Conservation (phyloP, 495 filamentous ascomycete genomes). For the Penicillium bovifimosum region DNA sequence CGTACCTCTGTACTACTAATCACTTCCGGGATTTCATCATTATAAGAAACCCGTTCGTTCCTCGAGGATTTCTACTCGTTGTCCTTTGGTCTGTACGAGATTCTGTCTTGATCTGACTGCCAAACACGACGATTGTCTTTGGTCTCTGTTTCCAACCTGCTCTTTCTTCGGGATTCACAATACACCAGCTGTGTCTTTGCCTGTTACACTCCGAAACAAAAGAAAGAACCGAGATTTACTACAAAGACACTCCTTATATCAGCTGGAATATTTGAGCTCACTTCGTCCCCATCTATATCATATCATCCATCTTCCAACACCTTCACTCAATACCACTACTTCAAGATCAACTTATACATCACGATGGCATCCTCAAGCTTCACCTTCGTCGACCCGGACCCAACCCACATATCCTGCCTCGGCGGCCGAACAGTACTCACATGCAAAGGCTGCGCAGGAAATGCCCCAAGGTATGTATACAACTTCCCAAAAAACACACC, state of each 20-base stretch:
- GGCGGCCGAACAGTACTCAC: slow-evolving; percentile 35
- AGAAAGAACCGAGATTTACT: background rate
- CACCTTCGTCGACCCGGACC: slow-evolving; percentile 26
- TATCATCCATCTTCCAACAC: background rate
- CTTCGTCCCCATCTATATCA: background rate
- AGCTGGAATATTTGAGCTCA: background rate
- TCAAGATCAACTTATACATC: background rate
- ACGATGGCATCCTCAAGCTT: slow-evolving; percentile 21
- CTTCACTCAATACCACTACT: background rate
- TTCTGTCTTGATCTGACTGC: slow-evolving; percentile 15
- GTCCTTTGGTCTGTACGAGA: slow-evolving; percentile 19
- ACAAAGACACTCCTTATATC: background rate
- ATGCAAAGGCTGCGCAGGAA: slow-evolving; percentile 36
- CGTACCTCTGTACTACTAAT: slow-evolving; percentile 1
- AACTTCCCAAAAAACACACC: too few species aligned
- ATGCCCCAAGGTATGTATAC: slow-evolving; percentile 38
- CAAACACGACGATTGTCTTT: slow-evolving; percentile 7
- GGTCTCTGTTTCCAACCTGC: slow-evolving; percentile 9
- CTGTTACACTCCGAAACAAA: background rate
- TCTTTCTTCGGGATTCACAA: slow-evolving; percentile 8
- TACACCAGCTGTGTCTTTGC: background rate
- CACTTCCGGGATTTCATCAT: background rate
- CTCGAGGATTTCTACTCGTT: slow-evolving; percentile 9
- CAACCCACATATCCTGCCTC: slow-evolving; percentile 34
- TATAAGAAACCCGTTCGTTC: slow-evolving; percentile 20